These are phyloP conservation scores for Tylopilus intermedius DNA, from an alignment of 768 basidiomycete species.

Conservation along the genomic window DNA sequence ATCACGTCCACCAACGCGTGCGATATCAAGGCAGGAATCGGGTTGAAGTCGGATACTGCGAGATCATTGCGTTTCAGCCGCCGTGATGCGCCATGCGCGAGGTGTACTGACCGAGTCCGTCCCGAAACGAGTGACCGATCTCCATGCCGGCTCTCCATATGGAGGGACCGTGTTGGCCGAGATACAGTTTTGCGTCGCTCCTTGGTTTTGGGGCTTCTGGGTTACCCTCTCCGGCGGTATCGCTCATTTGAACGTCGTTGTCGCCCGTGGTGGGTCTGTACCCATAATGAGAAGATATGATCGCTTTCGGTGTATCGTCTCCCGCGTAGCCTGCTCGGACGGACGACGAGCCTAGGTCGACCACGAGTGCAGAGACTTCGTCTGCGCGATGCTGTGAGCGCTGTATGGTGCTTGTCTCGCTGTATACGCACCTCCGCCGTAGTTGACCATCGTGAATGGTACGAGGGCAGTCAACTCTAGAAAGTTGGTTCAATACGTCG, in stretches of 20 bases:
- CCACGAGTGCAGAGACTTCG: slow-evolving; percentile 93
- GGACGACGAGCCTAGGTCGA: slow-evolving; percentile 90
- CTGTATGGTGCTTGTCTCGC: neutral
- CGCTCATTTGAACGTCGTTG: slow-evolving; percentile 36
- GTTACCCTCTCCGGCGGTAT: slow-evolving; percentile 34
- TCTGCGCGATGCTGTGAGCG: slow-evolving; percentile 43
- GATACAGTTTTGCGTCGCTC: slow-evolving; percentile 57
- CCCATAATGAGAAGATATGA: slow-evolving; percentile 87
- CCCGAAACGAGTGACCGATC: slow-evolving; percentile 73
- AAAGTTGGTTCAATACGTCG: neutral
- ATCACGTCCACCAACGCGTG: slow-evolving; percentile 76
- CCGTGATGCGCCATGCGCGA: neutral
- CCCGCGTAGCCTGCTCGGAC: slow-evolving; percentile 95
- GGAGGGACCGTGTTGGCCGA: slow-evolving; percentile 85
- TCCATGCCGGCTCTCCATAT: slow-evolving; percentile 92
- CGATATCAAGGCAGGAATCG: slow-evolving; percentile 63
- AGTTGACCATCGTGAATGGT: slow-evolving; percentile 62
- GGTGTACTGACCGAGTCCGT: slow-evolving; percentile 70
- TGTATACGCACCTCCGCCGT: slow-evolving; percentile 68
- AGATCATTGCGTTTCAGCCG: neutral
- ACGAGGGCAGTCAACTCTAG: neutral
- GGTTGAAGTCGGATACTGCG: slow-evolving; percentile 71
- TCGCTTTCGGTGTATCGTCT: slow-evolving; percentile 90
- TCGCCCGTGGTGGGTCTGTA: slow-evolving; percentile 45
- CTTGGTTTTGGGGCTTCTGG: slow-evolving; percentile 32